Evolutionary conservation across 2,329 filamentous ascomycete genomes (phyloP), one percentile per base, ranked within the genome.

Genomic region (Lithohypha guttulata): DNA sequence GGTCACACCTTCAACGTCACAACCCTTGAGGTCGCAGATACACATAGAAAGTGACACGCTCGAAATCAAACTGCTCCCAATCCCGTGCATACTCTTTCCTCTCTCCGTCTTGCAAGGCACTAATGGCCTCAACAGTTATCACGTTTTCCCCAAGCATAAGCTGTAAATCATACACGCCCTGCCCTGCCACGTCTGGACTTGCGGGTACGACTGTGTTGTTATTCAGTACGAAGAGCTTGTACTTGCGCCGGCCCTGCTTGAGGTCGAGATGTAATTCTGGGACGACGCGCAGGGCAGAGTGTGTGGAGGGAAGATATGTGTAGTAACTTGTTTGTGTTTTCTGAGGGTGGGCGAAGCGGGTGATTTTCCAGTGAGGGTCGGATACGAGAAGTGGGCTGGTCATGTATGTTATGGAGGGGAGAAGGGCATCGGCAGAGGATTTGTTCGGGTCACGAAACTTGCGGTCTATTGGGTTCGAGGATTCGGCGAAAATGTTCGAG

Each of bases 111-210:
- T 38, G 47, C 29, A 84, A 69, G 5, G 79, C 78, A 1, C 81
- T 83, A 47, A 86, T 75, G 42, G 89, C 68, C 52, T 89, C 81
- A 6, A 93, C 70, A 51, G 86, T 81, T 35, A 94, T 72, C 31
- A 79, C 72, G 50, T 91, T 93, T 35, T 85, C 70, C 5, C 84
- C 85, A 2, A 73, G 71, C 18, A 74, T 70, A 19, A 94, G 64
- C 36, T 73, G 73, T 6, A 78, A 71, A 51, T 94, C 86, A 51
- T 85, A 94, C 1, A 81, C 64, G n/a, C 79, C 77, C 46, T 75
- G 75, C 43, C 69, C 66, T 32, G 61, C 68, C 50, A 70, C 66
- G 13, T 50, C 46, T 21, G 45, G 47, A 25, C 41, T 39, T 14
- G 50, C 44, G 26, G 31, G 38, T 35, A 44, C 42, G 2, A 43